Base-by-base conservation (phyloP, 2,329 filamentous ascomycete species). In the Phyllachora maydis region DNA sequence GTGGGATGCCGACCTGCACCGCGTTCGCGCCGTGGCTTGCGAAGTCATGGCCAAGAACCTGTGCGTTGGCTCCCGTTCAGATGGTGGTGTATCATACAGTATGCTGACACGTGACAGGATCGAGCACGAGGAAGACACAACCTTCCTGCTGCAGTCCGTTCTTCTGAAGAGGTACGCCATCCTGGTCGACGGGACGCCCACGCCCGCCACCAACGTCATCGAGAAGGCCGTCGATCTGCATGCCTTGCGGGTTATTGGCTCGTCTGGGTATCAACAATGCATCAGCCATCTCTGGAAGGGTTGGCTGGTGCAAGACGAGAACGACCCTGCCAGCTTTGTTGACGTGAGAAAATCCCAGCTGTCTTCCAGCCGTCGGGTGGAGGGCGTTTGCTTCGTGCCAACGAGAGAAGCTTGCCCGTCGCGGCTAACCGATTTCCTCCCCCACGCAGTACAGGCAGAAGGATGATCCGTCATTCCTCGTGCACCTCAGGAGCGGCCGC, bases 241-340 rank as follows among this genome's bases (percentile, higher is more conserved):
- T 43, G 81, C 85, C 1, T 56, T 95, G 21, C 61, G 65, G 9
- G 70, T 98, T 22, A 95, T 95, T 31, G 81, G 81, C 3, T 85
- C 77, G 1, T 82, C 79, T 0, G 85, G 88, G 14, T 98, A 95
- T 45, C 88, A 95, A 35, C 92, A 90, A 50, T 95, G 85, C 42
- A 81, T 95, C 38, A 67, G 62, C 31, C 81, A 90, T 41, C 68
- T 98, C 6, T 98, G 88, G 88, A 68, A 70, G 30, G 88, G 88
- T 12, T 98, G 88, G 88, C 57, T 95, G 6, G 71, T 92, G n/a
- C 88, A 98, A 44, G 81, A 93, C 34, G 82, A 93, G 36, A 62
- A 83, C 23, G 83, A 95, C 36, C 76, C 85, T 0, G 69, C 72
- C n/a, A 70, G 69, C 24, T 98, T 98, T 42, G 63, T 93, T 25